These are phyloP conservation scores for Anthoceros angustus DNA, from an alignment of 225 moss, liverwort and hornwort species.

Conservation along the genomic window DNA sequence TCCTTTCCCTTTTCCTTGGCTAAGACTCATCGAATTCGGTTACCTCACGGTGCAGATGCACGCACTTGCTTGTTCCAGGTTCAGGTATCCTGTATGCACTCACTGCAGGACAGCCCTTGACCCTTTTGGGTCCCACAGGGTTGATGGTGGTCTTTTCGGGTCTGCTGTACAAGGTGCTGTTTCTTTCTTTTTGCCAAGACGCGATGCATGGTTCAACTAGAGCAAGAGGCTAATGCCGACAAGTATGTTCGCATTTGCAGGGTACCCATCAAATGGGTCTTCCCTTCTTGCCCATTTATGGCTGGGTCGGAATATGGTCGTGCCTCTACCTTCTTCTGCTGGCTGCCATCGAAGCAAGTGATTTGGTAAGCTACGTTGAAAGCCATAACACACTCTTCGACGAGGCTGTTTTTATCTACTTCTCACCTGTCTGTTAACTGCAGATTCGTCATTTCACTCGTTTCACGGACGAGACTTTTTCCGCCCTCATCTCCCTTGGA, in stretches of 20 bases:
- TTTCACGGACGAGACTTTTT: constrained; percentile 63
- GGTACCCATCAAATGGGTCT: constrained; percentile 34
- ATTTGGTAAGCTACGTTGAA: constrained; percentile 23
- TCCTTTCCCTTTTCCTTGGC: neutral
- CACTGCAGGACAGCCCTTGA: constrained; percentile 51
- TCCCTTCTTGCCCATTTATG: constrained; percentile 62
- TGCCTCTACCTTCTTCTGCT: constrained; percentile 37
- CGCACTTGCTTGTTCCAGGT: constrained; percentile 16
- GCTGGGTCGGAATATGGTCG: constrained; percentile 74
- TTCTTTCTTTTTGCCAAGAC: neutral
- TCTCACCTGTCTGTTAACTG: neutral
- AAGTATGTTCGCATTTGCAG: constrained; percentile 18
- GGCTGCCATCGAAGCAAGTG: constrained; percentile 45
- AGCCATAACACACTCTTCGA: neutral
- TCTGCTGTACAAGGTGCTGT: constrained; percentile 43
- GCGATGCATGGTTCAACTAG: neutral
- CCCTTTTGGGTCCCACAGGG: constrained; percentile 58
- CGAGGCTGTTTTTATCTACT: neutral
- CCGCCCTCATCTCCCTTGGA: constrained; percentile 57
- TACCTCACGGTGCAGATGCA: neutral
- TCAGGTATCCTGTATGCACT: constrained; percentile 50
- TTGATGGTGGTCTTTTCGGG: constrained; percentile 71
- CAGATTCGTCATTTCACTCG: constrained; percentile 46
- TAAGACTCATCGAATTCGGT: neutral
- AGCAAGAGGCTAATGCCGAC: neutral